Base-by-base conservation (phyloP, 345 rosid species). In the Stellera chamaejasme region DNA sequence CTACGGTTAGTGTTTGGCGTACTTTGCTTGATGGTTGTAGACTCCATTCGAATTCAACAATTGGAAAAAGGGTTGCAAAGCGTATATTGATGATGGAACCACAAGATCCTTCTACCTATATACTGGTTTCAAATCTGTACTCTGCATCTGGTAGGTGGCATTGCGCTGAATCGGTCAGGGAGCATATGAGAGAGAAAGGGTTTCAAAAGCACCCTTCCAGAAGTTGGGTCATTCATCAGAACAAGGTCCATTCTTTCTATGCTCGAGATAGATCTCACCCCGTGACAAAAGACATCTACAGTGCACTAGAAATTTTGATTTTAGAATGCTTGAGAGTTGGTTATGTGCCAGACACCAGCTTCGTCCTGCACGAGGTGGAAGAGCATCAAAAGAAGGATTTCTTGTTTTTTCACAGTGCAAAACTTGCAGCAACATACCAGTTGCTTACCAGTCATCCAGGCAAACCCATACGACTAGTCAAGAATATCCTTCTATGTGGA, bases 141-240 rank as follows among this genome's bases (percentile, higher is more conserved):
- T 80, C 95, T n/a, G 84, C 96, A 46, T 84, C 93, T 7, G 96
- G 98, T 50, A 72, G 90, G 54, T 84, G 92, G 92, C 87, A 79
- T 62, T 78, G 80, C 50, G 69, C 98, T 26, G 96, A 88, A 64
- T 71, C 53, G 50, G 67, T 82, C 27, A 73, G 95, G 73, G 81
- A 79, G 43, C 70, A 75, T 53, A 88, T 92, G 95, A 74, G 78
- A 19, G 67, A 72, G 59, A 77, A 62, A 57, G 79, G 95, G 15
- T 46, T 85, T 52, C 65, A 51, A 13, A 92, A 92, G 77, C 74
- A 76, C 59, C 95, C 95, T 5, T 68, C 85, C 42, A 73, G 80
- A 74, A 88, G 98, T 74, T 88, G 93, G 96, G 68, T 84, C 52
- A 80, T 92, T 64, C 77, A 75, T 48, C 76, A 77, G n/a, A 66